These are phyloP conservation scores for Calonectria pseudoreteaudii DNA, from an alignment of 2,329 filamentous ascomycete genomes.

Conservation along the genomic window DNA sequence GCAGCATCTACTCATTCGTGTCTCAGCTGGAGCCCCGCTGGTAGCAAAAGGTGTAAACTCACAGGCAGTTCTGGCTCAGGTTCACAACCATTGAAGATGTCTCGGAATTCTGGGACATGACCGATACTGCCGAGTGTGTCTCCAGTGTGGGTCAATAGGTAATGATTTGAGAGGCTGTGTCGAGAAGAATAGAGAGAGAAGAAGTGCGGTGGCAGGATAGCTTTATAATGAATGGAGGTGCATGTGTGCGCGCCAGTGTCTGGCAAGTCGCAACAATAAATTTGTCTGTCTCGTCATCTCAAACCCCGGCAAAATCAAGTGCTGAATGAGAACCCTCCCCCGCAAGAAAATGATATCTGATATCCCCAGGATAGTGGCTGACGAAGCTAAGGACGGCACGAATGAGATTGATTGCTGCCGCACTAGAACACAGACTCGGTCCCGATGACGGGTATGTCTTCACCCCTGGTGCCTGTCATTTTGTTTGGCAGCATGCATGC, in stretches of 20 bases:
- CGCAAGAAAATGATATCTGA: background rate
- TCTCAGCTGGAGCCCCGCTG: background rate
- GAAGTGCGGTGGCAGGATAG: background rate
- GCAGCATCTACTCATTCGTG: background rate
- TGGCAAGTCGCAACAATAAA: background rate
- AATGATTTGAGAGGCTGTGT: background rate
- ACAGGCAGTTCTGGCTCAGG: background rate
- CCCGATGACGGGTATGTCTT: background rate
- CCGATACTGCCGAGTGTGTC: background rate
- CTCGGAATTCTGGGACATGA: background rate
- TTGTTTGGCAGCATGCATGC: background rate
- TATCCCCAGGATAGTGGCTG: background rate
- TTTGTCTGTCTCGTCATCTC: background rate
- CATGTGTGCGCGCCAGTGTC: background rate
- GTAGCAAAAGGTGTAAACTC: background rate
- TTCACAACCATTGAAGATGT: background rate
- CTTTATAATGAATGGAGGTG: background rate
- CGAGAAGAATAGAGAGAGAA: background rate
- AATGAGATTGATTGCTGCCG: background rate
- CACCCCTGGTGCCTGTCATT: background rate
- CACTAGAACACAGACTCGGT: background rate
- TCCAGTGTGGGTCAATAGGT: too few species aligned
- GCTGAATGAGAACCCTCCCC: background rate
- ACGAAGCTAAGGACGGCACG: background rate
- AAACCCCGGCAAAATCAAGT: background rate